phyloP scores from a whole-genome alignment of 2,329 filamentous ascomycete genomes.

The Ceratocystiopsis sp. region DNA sequence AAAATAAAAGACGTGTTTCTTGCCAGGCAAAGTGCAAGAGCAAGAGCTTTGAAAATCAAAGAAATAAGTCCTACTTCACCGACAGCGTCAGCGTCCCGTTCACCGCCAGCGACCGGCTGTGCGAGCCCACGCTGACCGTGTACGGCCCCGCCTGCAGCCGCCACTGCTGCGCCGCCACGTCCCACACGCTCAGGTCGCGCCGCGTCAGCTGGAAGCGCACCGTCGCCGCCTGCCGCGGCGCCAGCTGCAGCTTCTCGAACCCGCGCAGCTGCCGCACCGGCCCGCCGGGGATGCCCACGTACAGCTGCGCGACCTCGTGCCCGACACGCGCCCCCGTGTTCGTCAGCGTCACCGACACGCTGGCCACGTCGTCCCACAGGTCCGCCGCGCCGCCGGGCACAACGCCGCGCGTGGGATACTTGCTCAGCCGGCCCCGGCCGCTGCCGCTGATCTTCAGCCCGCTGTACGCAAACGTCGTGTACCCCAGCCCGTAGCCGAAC shows the following conservation, averaged over 20 bases:
- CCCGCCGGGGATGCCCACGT: conserved; percentile 23
- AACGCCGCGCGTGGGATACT: conserved; percentile 15
- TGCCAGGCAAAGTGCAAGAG: too few species aligned
- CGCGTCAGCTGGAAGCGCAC: conserved; percentile 21
- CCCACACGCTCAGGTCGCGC: conserved; percentile 32
- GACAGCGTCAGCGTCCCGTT: too few species aligned
- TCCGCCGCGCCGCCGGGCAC: conserved; percentile 27
- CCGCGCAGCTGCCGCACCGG: conserved; percentile 20
- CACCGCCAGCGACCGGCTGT: too few species aligned
- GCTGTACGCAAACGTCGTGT: conserved; percentile 49
- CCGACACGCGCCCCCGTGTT: conserved; percentile 47
- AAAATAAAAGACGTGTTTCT: too few species aligned
- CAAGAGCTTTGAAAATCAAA: too few species aligned
- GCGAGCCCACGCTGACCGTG: too few species aligned
- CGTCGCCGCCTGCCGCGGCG: conserved; percentile 14
- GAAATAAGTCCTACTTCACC: too few species aligned
- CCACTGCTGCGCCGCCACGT: conserved; percentile 30
- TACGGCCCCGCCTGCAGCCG: conserved; percentile 16
- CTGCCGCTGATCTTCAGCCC: conserved; percentile 26
- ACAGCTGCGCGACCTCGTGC: conserved; percentile 50
- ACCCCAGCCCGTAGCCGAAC: conserved; percentile 49
- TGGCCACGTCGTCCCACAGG: conserved; percentile 27
- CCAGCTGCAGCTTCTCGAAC: conserved; percentile 17
- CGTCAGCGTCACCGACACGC: conserved; percentile 40
- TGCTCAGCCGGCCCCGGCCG: conserved; percentile 12